Conservation (phyloP, 257 asterid species). For the Striga asiatica region DNA sequence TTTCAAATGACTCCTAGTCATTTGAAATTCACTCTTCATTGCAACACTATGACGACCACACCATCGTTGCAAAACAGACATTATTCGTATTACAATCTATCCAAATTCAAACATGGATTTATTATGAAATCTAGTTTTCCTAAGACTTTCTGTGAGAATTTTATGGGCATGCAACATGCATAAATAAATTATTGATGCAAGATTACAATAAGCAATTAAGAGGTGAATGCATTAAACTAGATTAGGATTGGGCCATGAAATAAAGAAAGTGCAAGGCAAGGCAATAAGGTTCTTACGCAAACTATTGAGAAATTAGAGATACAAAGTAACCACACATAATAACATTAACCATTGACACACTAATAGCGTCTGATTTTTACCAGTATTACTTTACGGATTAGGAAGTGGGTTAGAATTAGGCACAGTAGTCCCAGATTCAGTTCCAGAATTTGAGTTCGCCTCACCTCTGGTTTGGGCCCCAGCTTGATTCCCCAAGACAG, state of each 20-base stretch:
- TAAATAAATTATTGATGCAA: neutral
- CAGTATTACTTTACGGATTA: conserved; percentile 40
- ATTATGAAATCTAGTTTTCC: neutral
- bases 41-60: too few species aligned
- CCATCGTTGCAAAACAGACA: too few species aligned
- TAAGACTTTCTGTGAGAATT: neutral
- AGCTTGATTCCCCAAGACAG: conserved; percentile 43
- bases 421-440: conserved; percentile 33
- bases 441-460: conserved; percentile 30
- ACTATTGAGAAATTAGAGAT: neutral
- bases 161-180: neutral
- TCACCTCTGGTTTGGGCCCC: conserved; percentile 32
- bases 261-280: neutral
- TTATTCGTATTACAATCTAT: neutral
- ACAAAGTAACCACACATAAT: neutral
- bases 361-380: conserved; percentile 17
- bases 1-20: too few species aligned
- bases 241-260: neutral
- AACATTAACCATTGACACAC: neutral
- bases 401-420: conserved; percentile 57
- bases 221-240: neutral
- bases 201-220: conserved; percentile 6
- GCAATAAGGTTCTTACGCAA: neutral
- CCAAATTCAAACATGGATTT: neutral
- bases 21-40: too few species aligned